Conservation (phyloP, 2,329 filamentous ascomycete genomes). For the Colletotrichum sublineola region DNA sequence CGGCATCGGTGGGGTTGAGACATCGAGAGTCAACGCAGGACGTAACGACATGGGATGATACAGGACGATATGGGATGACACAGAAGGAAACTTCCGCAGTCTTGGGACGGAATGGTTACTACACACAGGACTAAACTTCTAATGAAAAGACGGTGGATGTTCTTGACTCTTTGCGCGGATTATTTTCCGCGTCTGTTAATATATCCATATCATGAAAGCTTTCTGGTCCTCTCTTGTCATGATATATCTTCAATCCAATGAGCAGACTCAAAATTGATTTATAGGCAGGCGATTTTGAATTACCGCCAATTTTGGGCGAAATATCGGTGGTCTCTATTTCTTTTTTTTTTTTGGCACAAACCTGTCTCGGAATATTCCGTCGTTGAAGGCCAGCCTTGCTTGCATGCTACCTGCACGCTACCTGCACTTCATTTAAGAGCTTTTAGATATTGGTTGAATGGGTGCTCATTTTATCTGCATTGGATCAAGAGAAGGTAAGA, state of each 20-base stretch:
- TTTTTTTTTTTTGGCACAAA: not conserved
- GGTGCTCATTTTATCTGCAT: not conserved
- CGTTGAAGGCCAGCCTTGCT: too few species aligned
- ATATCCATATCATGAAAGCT: not conserved
- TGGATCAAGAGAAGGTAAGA: not conserved
- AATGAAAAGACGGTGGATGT: not conserved
- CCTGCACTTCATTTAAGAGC: not conserved
- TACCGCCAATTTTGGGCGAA: not conserved
- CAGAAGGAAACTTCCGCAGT: not conserved
- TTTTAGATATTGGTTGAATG: not conserved
- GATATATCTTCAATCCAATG: not conserved
- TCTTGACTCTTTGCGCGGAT: not conserved
- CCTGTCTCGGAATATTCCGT: not conserved
- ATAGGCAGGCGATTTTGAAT: fast-evolving
- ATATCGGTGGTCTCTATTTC: not conserved
- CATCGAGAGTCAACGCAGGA: not conserved
- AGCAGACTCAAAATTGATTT: not conserved
- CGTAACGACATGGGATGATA: not conserved
- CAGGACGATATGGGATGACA: not conserved
- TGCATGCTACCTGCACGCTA: too few species aligned
- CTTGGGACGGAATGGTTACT: not conserved
- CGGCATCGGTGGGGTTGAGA: not conserved
- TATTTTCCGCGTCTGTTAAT: not conserved
- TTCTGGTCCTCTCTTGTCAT: not conserved
- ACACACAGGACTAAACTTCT: not conserved